Evolutionary conservation across 257 asterid genomes (phyloP), one percentile per base, ranked within the genome.

Genomic region (Parsonsia alboflavescens): DNA sequence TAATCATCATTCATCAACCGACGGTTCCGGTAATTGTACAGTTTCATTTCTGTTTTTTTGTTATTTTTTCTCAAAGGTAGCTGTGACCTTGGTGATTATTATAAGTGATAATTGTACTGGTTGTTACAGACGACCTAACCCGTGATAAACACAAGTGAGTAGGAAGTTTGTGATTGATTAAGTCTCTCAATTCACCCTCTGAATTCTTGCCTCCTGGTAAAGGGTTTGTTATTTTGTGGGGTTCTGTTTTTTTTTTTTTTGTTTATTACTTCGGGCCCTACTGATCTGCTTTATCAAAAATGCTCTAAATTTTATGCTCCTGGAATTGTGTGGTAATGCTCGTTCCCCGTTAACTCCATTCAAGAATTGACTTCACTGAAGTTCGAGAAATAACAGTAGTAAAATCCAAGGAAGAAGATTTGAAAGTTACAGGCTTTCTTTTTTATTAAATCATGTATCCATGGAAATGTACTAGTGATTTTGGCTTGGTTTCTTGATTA

Each of bases 1-100:
- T 93, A 80, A 73, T 54, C 50, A 10, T 67, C 19, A 80, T 68
- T 54, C 50, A 10, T 67, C 19, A 4, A 24, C 46, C n/a, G 19
- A 6, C 39, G 17, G 50, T 30, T 7, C 33, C 7, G 10, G 2
- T 44, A n/a, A 63, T 3, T 24, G 68, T 30, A 33, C 46, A 63
- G 44, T 62, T 30, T 1, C 10, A 11, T n/a, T 24, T 61, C 44
- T 6, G 6, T 41, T 41, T 41, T 6, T 41, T 6, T 41, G 3
- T 41, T 41, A 41, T 41, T 41, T 41, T 41, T 2, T 41, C 0
- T 41, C 6, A 41, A 41, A n/a, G n/a, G n/a, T n/a, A n/a, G n/a
- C n/a, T n/a, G n/a, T n/a, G n/a, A n/a, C n/a, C n/a, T n/a, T n/a
- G n/a, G n/a, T n/a, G n/a, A n/a, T 33, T 33, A 33, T 33, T 33